A percentile compares a stretch with the other conserved stretches of the same genome.
phyloP scores from a whole-genome alignment of 2,329 filamentous ascomycete genomes.

The Xylaria sp. region DNA sequence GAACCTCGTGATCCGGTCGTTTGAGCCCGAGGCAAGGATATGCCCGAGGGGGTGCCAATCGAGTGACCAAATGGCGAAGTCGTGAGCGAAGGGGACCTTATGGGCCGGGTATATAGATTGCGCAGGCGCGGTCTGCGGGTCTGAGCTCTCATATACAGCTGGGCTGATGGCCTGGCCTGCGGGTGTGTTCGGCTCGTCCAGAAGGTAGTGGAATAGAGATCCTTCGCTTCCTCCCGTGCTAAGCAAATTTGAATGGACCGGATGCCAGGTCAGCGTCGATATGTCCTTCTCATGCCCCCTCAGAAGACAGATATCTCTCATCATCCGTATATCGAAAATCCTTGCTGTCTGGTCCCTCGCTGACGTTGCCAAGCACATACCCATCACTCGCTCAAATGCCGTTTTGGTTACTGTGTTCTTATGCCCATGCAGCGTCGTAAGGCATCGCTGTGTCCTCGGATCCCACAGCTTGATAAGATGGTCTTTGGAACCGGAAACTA shows the following conservation, averaged over 20 bases:
- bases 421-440: conserved; percentile 93
- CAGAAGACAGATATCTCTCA: conserved; percentile 93
- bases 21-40: conserved; percentile 91
- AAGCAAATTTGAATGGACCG: conserved; percentile 84
- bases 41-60: conserved; percentile 98
- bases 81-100: conserved; percentile 83
- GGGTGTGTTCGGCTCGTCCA: conserved; percentile 90
- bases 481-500: conserved; percentile 97
- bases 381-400: conserved; percentile 82
- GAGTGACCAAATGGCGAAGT: conserved; percentile 95
- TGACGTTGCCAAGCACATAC: conserved; percentile 85
- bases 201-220: conserved; percentile 88
- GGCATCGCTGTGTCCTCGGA: conserved; percentile 83
- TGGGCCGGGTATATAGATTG: conserved; percentile 95
- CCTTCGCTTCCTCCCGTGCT: conserved; percentile 91
- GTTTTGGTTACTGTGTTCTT: conserved; percentile 97
- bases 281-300: conserved; percentile 97
- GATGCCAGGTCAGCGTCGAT: conserved; percentile 90
- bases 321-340: conserved; percentile 95
- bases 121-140: conserved; percentile 76
- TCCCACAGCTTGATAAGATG: conserved; percentile 98
- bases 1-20: conserved; percentile 95
- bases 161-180: conserved; percentile 69
- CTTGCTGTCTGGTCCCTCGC: conserved; percentile 91
- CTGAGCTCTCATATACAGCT: conserved; percentile 82